Evolutionary conservation across 129 eudicot genomes (phyloP).

Genomic region (Mikania micrantha): DNA sequence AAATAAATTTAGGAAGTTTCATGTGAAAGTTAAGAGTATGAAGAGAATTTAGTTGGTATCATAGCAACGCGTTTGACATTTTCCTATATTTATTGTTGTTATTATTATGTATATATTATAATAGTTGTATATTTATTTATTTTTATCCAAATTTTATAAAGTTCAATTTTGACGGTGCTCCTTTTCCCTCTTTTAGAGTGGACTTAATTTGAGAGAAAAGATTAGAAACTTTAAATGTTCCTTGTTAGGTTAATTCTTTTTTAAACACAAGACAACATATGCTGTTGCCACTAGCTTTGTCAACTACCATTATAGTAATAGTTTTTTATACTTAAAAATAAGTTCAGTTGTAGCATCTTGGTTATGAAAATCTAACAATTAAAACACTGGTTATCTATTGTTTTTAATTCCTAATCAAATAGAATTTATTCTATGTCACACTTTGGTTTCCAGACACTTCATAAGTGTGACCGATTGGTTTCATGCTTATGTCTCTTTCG

Average conservation of each 20-base stretch:
- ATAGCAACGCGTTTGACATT: neutral
- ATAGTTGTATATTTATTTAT: neutral
- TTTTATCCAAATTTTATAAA: neutral
- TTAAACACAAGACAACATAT: conserved; percentile 32
- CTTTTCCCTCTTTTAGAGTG: conserved; percentile 35
- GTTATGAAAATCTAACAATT: neutral
- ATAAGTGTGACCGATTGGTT: too few species aligned
- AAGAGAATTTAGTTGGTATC: neutral
- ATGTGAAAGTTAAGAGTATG: neutral
- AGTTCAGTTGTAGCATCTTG: neutral
- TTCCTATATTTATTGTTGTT: neutral
- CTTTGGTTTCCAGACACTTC: too few species aligned
- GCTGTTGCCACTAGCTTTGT: conserved; percentile 44
- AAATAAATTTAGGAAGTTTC: neutral
- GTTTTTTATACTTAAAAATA: neutral
- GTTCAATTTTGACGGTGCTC: conserved; percentile 15
- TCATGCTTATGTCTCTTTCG: too few species aligned
- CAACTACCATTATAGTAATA: conserved; percentile 6
- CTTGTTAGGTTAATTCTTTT: conserved; percentile 18
- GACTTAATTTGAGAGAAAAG: conserved; percentile 21
- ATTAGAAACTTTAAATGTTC: conserved; percentile 27
- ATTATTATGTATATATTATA: neutral
- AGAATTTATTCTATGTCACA: too few species aligned
- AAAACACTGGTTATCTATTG: neutral
- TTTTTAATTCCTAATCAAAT: too few species aligned